Evolutionary conservation across 495 filamentous ascomycete genomes (phyloP), one percentile per base, ranked within the genome.

Genomic region (Xanthoparmelia taractica): DNA sequence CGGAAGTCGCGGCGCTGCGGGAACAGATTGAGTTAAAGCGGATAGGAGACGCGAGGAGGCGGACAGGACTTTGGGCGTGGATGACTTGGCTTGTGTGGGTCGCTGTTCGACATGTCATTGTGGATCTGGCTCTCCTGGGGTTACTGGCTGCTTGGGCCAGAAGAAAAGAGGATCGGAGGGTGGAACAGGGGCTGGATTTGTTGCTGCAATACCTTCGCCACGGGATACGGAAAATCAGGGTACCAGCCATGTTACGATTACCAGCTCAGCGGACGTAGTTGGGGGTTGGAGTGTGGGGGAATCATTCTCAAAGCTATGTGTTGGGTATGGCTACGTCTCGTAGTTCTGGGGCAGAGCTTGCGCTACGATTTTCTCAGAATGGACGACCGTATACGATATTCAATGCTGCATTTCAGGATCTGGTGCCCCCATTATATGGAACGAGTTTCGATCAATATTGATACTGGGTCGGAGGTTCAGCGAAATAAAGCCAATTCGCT

Each of bases 1-100:
- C 92, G 18, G 94, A 98, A 74, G 84, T 97, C 23, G 90, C 94
- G 6, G 94, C 94, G n/a, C 77, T 96, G 66, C 82, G 94, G 29
- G 94, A 98, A 73, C 90, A 96, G 71, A 87, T 97, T 66, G 89
- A 95, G 60, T 80, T 84, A 4, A 43, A 62, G 36, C 52, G 65
- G 11, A 70, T 74, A 18, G 74, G 55, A 8, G 79, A 83, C 4
- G 75, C 84, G 18, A 80, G 79, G 73, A 77, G 76, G 63, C 73
- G 79, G 12, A 76, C 73, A 48, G 79, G 77, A 33, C 61, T 91
- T 23, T 79, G 79, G 65, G 80, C 86, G n/a, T 96, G 89, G 88
- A 15, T 87, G 10, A 76, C 82, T 25, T 89, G 90, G 84, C 65
- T 86, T n/a, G 59, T 90, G 8, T 90, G 85, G 86, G 74, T 81